phyloP scores from a whole-genome alignment of 352 stramenopile species.

The Pythium aquatile region DNA sequence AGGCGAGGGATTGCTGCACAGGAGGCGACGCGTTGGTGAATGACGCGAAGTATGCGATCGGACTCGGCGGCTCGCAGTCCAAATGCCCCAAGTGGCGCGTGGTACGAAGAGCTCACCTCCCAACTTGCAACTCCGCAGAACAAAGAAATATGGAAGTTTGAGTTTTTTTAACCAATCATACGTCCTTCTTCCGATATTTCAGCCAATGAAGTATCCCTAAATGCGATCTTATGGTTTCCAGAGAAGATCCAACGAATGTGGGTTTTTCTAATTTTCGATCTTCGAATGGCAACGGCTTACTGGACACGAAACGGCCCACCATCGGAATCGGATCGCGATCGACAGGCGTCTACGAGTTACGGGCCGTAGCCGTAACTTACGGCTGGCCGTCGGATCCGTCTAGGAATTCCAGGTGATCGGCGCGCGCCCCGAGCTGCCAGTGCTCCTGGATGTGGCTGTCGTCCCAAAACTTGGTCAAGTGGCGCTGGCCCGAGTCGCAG shows the following conservation, averaged over 20 bases:
- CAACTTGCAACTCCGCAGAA: constrained; percentile 4
- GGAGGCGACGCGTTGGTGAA: constrained; percentile 14
- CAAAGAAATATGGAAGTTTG: constrained; percentile 17
- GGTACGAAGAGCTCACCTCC: constrained; percentile 4
- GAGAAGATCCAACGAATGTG: neutral
- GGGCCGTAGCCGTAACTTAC: constrained; percentile 21
- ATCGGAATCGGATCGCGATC: constrained; percentile 3
- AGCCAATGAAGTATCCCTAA: constrained; percentile 9
- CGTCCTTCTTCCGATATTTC: neutral
- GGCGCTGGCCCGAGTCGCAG: constrained; percentile 87
- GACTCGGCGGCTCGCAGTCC: neutral
- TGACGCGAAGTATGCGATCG: constrained; percentile 1
- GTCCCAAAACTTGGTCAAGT: constrained; percentile 90
- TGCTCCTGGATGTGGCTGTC: constrained; percentile 65
- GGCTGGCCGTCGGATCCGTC: constrained; percentile 66
- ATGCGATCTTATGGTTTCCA: constrained; percentile 11
- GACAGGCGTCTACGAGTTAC: neutral
- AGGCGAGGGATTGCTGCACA: neutral
- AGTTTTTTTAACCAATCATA: constrained; percentile 14
- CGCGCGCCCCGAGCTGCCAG: constrained; percentile 61
- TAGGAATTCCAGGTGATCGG: constrained; percentile 68
- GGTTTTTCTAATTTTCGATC: constrained; percentile 21
- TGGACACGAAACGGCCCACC: neutral
- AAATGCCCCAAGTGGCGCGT: constrained; percentile 2
- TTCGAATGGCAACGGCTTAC: constrained; percentile 15